phyloP scores from a whole-genome alignment of 768 basidiomycete species.

The Mycena venus region DNA sequence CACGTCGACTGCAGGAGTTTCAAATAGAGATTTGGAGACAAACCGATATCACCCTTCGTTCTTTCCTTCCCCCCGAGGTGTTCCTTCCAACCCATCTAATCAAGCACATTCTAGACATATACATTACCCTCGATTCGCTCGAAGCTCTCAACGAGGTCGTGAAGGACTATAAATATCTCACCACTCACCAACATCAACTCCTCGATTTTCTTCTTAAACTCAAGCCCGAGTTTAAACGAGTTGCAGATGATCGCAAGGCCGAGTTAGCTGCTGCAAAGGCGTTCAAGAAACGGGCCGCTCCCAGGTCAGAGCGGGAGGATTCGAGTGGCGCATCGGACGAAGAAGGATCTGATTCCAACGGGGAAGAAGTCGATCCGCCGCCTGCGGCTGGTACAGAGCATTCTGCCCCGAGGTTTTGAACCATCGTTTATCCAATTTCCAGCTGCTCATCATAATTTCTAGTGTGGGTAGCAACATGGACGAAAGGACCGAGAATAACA shows the following conservation, averaged over 20 bases:
- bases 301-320: no score
- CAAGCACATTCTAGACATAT: background rate
- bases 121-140: background rate
- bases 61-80: background rate
- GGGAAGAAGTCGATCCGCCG: no score
- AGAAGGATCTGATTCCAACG: no score
- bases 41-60: background rate
- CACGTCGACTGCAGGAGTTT: background rate
- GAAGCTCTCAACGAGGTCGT: background rate
- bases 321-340: no score
- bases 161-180: background rate
- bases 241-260: background rate
- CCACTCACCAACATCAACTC: background rate
- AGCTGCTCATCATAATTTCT: no score
- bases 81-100: background rate
- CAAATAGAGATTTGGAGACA: background rate
- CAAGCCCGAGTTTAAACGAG: background rate
- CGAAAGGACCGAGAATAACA: no score
- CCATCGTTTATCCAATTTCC: no score
- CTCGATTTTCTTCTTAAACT: background rate
- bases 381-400: no score
- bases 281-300: no score
- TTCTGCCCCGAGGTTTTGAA: no score
- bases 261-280: background rate
- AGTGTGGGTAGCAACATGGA: no score